phyloP scores from a whole-genome alignment of 805 yeast species.

The Myxozyma kluyveri region DNA sequence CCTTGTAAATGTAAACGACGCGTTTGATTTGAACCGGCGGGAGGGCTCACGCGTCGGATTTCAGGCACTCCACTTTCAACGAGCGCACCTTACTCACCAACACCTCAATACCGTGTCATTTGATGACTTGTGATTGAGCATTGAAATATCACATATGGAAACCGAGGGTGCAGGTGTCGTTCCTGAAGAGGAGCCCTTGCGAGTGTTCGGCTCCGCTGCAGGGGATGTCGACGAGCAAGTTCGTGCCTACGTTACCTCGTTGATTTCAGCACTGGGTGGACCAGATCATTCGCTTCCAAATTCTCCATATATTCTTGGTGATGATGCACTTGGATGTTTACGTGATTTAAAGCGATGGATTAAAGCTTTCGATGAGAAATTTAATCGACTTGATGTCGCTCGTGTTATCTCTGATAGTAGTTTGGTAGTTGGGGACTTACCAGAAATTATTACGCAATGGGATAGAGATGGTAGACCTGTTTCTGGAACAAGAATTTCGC shows the following conservation, averaged over 20 bases:
- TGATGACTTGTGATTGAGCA: too few species aligned
- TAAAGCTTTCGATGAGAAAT: conserved; percentile 71
- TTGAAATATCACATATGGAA: too few species aligned
- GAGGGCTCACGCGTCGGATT: too few species aligned
- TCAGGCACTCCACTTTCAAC: too few species aligned
- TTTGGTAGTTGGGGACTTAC: conserved; percentile 66
- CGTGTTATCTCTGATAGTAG: conserved; percentile 81
- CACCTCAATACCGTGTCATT: not conserved
- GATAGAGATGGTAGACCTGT: conserved; percentile 43
- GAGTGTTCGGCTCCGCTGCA: too few species aligned
- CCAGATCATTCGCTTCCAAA: conserved; percentile 59
- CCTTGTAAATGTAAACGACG: too few species aligned
- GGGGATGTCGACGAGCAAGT: conserved; percentile 39
- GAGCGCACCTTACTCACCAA: too few species aligned
- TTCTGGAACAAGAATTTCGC: conserved; percentile 47
- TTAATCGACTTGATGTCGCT: conserved; percentile 74
- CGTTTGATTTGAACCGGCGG: too few species aligned
- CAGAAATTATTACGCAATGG: conserved; percentile 74
- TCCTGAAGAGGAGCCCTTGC: too few species aligned
- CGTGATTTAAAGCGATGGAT: conserved; percentile 89
- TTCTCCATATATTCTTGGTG: conserved; percentile 72
- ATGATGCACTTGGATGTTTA: conserved; percentile 80
- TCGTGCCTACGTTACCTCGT: conserved; percentile 70
- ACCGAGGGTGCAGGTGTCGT: too few species aligned
- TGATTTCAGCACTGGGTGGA: conserved; percentile 90